Evolutionary conservation across 2,329 filamentous ascomycete species (phyloP).

Genomic region (Xylaria sp.): DNA sequence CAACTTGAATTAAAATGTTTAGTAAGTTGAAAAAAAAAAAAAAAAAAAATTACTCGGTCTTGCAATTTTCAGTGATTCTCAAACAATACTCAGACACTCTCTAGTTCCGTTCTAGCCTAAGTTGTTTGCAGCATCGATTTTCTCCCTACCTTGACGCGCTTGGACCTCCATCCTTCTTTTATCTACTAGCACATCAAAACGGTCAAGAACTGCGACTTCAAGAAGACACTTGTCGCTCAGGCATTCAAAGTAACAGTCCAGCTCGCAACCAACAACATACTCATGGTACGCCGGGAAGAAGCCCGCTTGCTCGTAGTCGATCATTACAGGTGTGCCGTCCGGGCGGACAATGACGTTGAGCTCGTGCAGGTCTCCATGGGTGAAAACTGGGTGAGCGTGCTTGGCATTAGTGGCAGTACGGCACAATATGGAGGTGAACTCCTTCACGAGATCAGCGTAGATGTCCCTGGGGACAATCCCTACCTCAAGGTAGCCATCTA

Average conservation of each 20-base stretch:
- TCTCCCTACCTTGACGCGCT: too few species aligned
- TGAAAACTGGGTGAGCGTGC: constrained; percentile 11
- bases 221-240: constrained; percentile 6
- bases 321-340: not conserved
- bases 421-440: not conserved
- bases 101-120: not conserved
- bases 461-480: not conserved
- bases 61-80: too few species aligned
- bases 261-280: not conserved
- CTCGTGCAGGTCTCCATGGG: constrained; percentile 15
- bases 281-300: constrained; percentile 26
- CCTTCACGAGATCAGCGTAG: not conserved
- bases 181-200: too few species aligned
- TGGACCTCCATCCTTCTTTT: not conserved
- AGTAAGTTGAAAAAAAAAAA: too few species aligned
- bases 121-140: not conserved
- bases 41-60: too few species aligned
- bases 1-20: too few species aligned
- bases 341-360: constrained; percentile 9
- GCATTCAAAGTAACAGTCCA: not conserved
- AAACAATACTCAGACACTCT: too few species aligned
- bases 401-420: not conserved
- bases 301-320: constrained; percentile 18
- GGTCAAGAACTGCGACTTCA: not conserved
- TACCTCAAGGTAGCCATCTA: not conserved